These are phyloP conservation scores for Pugionium dolabratum DNA, from an alignment of 345 rosid species.

Conservation along the genomic window DNA sequence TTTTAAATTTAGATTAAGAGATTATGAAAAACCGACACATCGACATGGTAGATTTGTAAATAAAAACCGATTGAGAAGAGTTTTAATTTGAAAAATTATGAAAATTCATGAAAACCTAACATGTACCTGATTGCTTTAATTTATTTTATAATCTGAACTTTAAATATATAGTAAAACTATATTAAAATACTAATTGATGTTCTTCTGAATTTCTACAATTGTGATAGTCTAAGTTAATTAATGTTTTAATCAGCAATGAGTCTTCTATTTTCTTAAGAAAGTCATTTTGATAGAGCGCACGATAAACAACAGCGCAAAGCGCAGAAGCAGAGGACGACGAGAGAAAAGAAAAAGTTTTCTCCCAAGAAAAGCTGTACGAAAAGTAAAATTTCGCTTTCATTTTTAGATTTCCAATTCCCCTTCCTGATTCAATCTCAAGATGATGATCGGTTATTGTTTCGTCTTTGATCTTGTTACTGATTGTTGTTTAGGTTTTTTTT, in stretches of 20 bases:
- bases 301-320: slow-evolving; percentile 37
- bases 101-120: too few species aligned
- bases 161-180: too few species aligned
- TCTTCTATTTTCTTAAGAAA: slow-evolving; percentile 23
- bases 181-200: too few species aligned
- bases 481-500: slow-evolving; percentile 8
- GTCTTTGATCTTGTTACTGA: slow-evolving; percentile 30
- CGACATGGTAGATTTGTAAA: too few species aligned
- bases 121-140: too few species aligned
- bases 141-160: too few species aligned
- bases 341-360: neutral
- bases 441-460: slow-evolving; percentile 4
- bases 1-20: too few species aligned
- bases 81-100: too few species aligned
- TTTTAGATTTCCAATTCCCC: slow-evolving; percentile 19
- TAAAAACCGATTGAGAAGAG: too few species aligned
- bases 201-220: too few species aligned
- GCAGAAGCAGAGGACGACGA: slow-evolving; percentile 21
- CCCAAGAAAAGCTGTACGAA: slow-evolving; percentile 6
- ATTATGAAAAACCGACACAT: too few species aligned
- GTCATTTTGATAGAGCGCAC: slow-evolving; percentile 35
- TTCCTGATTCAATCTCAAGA: slow-evolving; percentile 20
- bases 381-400: slow-evolving; percentile 16
- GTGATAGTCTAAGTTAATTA: neutral
- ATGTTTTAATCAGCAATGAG: slow-evolving; percentile 2